Evolutionary conservation across 306 rosid genomes (phyloP).

Genomic region (Arachis hypogaea): DNA sequence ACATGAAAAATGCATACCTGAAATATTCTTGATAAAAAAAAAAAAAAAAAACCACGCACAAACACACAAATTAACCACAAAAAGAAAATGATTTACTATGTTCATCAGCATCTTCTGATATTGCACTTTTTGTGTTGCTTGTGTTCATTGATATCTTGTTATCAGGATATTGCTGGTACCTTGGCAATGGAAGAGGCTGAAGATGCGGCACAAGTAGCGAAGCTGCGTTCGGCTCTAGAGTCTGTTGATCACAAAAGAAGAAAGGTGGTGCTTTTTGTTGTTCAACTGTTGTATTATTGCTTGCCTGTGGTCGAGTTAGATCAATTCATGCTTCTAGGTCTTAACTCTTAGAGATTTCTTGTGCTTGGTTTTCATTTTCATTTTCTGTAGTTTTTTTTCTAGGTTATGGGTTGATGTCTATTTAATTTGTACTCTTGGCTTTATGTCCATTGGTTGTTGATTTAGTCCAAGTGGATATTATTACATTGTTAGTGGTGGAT

Average conservation of each 20-base stretch:
- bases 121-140: conserved; percentile 9
- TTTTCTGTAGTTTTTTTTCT: conserved; percentile 4
- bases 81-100: background rate
- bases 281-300: background rate
- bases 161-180: conserved; percentile 98
- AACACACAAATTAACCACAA: no score
- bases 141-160: conserved; percentile 37
- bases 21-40: background rate
- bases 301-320: conserved; percentile 7
- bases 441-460: conserved; percentile 1
- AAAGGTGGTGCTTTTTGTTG: conserved; percentile 73
- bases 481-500: background rate
- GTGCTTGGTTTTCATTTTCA: background rate
- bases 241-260: conserved; percentile 98
- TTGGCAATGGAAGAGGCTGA: conserved; percentile 94
- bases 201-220: conserved; percentile 82
- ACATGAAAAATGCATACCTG: conserved; percentile 28
- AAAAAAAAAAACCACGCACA: no score
- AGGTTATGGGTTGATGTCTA: conserved; percentile 18
- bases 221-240: conserved; percentile 95
- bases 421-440: conserved; percentile 22
- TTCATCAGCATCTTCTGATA: background rate
- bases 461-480: conserved; percentile 1
- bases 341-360: conserved; percentile 18
- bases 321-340: conserved; percentile 26